Evolutionary conservation across 2,329 filamentous ascomycete species (phyloP), one percentile per base, ranked within the genome.

Genomic region (Aspergillus sp.): DNA sequence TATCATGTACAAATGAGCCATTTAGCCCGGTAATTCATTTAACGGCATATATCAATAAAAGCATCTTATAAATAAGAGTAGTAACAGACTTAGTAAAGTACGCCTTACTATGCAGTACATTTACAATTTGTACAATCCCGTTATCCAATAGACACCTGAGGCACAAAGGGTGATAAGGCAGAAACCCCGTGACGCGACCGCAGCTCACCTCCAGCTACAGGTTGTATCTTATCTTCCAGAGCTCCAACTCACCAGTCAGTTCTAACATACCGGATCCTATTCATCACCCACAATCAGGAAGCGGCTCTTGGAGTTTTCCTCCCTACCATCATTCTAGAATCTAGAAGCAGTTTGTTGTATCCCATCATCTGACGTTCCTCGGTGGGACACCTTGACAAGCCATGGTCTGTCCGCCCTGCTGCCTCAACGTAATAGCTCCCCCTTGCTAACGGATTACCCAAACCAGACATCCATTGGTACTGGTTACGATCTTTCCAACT

Each of bases 401-500:
- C 50, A 60, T 60, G 56, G 58, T 59, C 49, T 47, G 55, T 52
- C 37, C 19, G 37, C 53, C 39, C 27, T 20, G 7, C 44, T 25
- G 15, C 35, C 43, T 41, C 41, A 19, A 25, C 43, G 32, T 52
- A 30, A 41, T 30, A 44, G 17, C 32, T 45, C 27, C 37, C 53
- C 58, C 55, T 61, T 47, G 32, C 33, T 49, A 38, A 43, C 43
- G 38, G 42, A 10, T 41, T 38, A 33, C 25, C 15, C 17, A 33
- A 33, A 43, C 23, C 53, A 98, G 93, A 98, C 93, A 66, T 98
- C 93, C 68, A 98, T 98, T 86, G 93, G 93, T 69, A 98, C 93
- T 65, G 93, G 93, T 67, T 98, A 98, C 77, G 93, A 98, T 83
- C 86, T 98, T 64, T 89, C 89, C 70, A 98, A 98, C 82, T 97